Conservation (phyloP, 2,329 filamentous ascomycete genomes). For the Parastagonospora nodorum region DNA sequence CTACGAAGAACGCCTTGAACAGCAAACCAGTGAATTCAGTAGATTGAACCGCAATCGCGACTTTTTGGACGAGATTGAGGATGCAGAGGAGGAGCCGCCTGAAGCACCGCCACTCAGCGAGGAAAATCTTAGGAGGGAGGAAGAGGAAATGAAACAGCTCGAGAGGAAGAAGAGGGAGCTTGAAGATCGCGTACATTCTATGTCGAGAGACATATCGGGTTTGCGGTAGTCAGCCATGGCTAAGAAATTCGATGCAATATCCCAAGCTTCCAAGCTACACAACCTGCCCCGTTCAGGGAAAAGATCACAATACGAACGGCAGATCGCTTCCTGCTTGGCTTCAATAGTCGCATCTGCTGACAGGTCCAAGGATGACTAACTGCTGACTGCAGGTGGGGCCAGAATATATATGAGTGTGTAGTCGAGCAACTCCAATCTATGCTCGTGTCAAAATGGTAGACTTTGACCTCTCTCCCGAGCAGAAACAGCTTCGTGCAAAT, state of each 20-base stretch:
- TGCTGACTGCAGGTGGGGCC: background rate
- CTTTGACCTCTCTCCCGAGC: conserved; percentile 17
- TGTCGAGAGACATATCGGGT: conserved; percentile 71
- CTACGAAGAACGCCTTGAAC: conserved; percentile 79
- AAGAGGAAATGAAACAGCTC: conserved; percentile 69
- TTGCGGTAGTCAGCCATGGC: conserved; percentile 43
- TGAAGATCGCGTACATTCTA: conserved; percentile 68
- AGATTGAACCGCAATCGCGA: conserved; percentile 69
- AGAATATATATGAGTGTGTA: background rate
- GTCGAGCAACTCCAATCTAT: background rate
- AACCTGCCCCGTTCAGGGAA: background rate
- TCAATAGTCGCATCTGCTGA: background rate
- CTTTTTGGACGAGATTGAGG: conserved; percentile 60
- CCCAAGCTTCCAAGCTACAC: background rate
- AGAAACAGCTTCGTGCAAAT: conserved; percentile 16
- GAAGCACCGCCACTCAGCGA: conserved; percentile 62
- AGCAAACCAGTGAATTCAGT: conserved; percentile 75
- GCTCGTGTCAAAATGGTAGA: conserved; percentile 15
- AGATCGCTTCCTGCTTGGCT: too few relatives aligned
- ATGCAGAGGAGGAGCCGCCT: conserved; percentile 46
- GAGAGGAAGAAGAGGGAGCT: conserved; percentile 67
- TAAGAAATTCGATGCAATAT: background rate
- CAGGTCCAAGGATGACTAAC: background rate
- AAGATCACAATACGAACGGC: background rate
- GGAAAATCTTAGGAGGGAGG: conserved; percentile 70